Evolutionary conservation across 2,329 filamentous ascomycete genomes (phyloP), one percentile per base, ranked within the genome.

Genomic region (Gliomastix tumulicola): DNA sequence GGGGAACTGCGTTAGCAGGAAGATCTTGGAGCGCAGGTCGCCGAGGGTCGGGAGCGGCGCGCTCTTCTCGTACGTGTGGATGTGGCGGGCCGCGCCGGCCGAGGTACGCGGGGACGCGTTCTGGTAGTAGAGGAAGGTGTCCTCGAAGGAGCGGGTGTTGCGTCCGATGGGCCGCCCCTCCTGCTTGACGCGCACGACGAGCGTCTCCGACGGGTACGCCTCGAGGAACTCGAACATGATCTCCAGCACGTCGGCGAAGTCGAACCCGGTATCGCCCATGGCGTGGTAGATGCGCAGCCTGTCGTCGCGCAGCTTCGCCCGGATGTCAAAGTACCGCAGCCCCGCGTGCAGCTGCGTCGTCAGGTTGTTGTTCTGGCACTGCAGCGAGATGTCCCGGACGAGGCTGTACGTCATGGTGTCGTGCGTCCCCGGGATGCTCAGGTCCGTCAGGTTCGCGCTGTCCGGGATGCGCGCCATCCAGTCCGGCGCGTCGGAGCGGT

Each of bases 341-440:
- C 70, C 70, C 3, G 64, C 60, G 22, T 48, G 37, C 30, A 74
- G 60, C 51, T 74, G 70, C 13, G 53, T 55, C 12, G 41, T 45
- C 17, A 74, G 56, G 43, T 60, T 59, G 44, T 57, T 57, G 46
- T 69, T 71, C 52, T 74, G 70, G 47, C 68, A 71, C 48, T 68
- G 61, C 35, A 64, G 59, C 8, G 41, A 38, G 39, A 58, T 53
- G 30, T 49, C 45, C 20, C 41, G 44, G 38, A 68, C 53, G 31
- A 40, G 17, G 31, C 12, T 53, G 43, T 65, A 68, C 15, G 70
- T 72, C 63, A 74, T 64, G 18, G 69, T 71, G 49, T 74, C 69
- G 53, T 74, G 69, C 3, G 69, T 72, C 21, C 70, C 70, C 1
- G 69, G 70, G 40, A 74, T 62, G 32, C 67, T 69, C 30, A 74